A percentile compares a stretch with the other conserved stretches of the same genome.
Conservation (phyloP, 495 filamentous ascomycete species). For the Xylaria castorea region DNA sequence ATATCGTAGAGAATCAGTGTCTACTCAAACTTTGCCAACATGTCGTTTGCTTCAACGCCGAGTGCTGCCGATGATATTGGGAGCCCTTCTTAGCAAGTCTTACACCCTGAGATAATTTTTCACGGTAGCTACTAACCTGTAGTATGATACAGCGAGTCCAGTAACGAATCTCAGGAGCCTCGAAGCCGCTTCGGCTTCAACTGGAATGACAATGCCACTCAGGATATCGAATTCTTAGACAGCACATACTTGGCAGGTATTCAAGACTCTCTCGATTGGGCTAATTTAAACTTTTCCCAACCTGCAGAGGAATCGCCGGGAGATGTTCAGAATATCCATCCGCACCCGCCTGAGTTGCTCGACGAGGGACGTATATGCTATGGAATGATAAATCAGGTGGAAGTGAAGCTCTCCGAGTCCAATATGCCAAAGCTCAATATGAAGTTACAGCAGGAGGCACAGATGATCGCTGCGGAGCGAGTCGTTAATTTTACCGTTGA, state of each 20-base stretch:
- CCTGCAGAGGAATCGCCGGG: background rate
- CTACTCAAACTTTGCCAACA: background rate
- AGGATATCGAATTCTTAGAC: background rate
- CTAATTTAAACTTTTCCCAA: background rate
- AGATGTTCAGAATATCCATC: slow-evolving; percentile 19
- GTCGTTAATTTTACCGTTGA: slow-evolving; percentile 35
- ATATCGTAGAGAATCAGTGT: background rate
- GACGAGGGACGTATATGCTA: slow-evolving; percentile 35
- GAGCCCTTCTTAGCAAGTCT: slow-evolving; percentile 1
- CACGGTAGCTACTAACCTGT: background rate
- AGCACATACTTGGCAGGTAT: background rate
- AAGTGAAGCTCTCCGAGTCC: slow-evolving; percentile 30
- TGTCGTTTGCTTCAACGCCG: slow-evolving; percentile 9
- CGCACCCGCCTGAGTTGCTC: background rate
- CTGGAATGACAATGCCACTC: background rate
- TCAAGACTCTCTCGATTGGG: slow-evolving; percentile 1
- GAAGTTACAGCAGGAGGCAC: slow-evolving; percentile 21
- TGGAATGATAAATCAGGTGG: slow-evolving; percentile 33
- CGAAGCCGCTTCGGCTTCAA: background rate
- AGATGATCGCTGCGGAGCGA: background rate
- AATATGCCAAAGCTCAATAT: slow-evolving; percentile 30
- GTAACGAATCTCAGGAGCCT: slow-evolving; percentile 2
- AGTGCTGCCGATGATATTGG: background rate
- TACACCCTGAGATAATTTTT: background rate
- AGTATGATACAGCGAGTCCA: background rate